These are phyloP conservation scores for Pichia sp. DNA, from an alignment of 1,139 yeast species.

Conservation along the genomic window DNA sequence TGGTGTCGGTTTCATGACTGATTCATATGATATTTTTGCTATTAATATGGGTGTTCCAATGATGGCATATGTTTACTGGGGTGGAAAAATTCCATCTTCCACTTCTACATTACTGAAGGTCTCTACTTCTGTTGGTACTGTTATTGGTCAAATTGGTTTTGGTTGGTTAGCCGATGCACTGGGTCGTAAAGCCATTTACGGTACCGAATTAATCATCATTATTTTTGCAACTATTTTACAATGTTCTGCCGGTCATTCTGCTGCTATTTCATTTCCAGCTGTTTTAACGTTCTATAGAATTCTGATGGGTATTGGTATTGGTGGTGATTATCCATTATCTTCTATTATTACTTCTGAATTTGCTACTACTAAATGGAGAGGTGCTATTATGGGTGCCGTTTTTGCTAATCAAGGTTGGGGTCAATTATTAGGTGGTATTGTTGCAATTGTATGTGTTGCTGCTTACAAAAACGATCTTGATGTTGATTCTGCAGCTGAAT, in stretches of 20 bases:
- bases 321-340: slow-evolving; percentile 98
- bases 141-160: slow-evolving; percentile 81
- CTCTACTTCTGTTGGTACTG: slow-evolving; percentile 91
- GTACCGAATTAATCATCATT: slow-evolving; percentile 79
- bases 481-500: slow-evolving; percentile 44
- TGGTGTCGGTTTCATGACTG: slow-evolving; percentile 92
- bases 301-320: slow-evolving; percentile 93
- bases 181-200: slow-evolving; percentile 85
- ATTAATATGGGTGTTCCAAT: slow-evolving; percentile 73
- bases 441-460: slow-evolving; percentile 62
- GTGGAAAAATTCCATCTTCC: slow-evolving; percentile 56
- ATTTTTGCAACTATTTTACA: slow-evolving; percentile 73
- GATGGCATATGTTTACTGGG: slow-evolving; percentile 74
- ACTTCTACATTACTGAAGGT: slow-evolving; percentile 72
- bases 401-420: slow-evolving; percentile 94
- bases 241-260: slow-evolving; percentile 60
- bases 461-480: slow-evolving; percentile 56
- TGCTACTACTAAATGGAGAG: slow-evolving; percentile 90
- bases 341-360: slow-evolving; percentile 87
- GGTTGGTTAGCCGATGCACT: slow-evolving; percentile 78
- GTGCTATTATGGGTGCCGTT: slow-evolving; percentile 91
- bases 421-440: slow-evolving; percentile 78
- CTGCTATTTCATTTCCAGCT: slow-evolving; percentile 66
- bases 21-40: slow-evolving; percentile 87
- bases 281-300: slow-evolving; percentile 70